Percentiles rank a stretch among this genome's conserved stretches.
phyloP scores from a whole-genome alignment of 495 filamentous ascomycete species.

The Penicillium cinerascens region DNA sequence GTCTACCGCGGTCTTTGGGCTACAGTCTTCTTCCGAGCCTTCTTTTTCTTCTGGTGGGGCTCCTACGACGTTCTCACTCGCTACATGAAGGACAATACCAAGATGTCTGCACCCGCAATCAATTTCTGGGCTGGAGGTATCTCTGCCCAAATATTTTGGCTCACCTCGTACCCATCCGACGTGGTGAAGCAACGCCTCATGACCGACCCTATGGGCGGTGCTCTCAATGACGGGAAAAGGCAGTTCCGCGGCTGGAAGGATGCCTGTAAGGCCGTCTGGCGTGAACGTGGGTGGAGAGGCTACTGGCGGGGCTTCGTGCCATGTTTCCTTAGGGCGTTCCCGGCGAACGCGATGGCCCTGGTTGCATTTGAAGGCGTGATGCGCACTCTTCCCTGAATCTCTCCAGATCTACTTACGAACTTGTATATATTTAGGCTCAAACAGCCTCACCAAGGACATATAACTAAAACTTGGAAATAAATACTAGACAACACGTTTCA shows the following conservation, averaged over 20 bases:
- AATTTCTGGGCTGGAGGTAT: conserved; percentile 98
- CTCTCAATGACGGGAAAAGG: conserved; percentile 62
- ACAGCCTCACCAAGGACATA: not conserved
- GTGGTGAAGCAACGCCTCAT: conserved; percentile 98
- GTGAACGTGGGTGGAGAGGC: conserved; percentile 68
- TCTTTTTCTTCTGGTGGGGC: conserved; percentile 98
- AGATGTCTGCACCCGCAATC: conserved; percentile 70
- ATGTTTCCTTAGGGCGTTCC: conserved; percentile 91
- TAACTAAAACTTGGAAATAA: not conserved
- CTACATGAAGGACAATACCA: conserved; percentile 60
- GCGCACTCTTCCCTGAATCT: conserved; percentile 60
- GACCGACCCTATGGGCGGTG: conserved; percentile 81
- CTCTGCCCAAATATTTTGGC: conserved; percentile 90
- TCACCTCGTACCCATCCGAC: conserved; percentile 86
- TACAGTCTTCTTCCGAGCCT: conserved; percentile 83
- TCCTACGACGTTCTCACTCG: conserved; percentile 81
- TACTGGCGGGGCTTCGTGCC: conserved; percentile 95
- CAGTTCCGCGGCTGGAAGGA: conserved; percentile 74
- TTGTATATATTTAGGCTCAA: conserved; percentile 6
- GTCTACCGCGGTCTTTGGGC: conserved; percentile 81
- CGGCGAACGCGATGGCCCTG: conserved; percentile 91
- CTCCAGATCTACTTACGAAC: not conserved
- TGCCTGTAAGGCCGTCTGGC: conserved; percentile 72
- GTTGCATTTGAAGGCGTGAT: conserved; percentile 92
- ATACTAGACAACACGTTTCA: too few relatives aligned